Conservation (phyloP, 139 green algal species). For the Tetradesmus lagerheimii region DNA sequence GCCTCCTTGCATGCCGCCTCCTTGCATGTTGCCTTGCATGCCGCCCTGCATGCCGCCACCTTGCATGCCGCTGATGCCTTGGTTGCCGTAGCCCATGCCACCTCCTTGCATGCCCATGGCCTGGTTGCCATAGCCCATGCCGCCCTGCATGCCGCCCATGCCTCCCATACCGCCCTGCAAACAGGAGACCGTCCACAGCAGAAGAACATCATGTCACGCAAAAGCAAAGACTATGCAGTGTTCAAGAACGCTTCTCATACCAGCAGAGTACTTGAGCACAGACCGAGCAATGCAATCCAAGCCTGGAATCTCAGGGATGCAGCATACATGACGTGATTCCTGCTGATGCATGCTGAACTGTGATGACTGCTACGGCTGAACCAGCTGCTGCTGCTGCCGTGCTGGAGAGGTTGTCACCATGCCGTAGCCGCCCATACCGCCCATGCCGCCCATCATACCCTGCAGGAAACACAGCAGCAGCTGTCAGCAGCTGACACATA, state of each 20-base stretch:
- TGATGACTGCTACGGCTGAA: too few relatives aligned
- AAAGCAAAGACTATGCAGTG: background rate
- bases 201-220: too few relatives aligned
- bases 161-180: background rate
- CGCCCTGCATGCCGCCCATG: background rate
- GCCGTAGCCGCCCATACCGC: background rate
- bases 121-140: background rate
- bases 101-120: background rate
- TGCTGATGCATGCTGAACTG: too few relatives aligned
- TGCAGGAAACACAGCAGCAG: background rate
- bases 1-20: background rate
- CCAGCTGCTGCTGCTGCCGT: too few relatives aligned
- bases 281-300: too few relatives aligned
- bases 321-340: too few relatives aligned
- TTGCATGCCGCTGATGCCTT: background rate
- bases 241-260: too few relatives aligned
- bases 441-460: constrained; percentile 39
- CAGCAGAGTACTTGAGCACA: too few relatives aligned
- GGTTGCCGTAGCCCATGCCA: background rate
- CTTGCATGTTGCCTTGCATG: background rate
- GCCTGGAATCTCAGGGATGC: too few relatives aligned
- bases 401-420: background rate
- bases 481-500: background rate
- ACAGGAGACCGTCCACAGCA: background rate
- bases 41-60: background rate